Evolutionary conservation across 345 rosid species (phyloP).

Genomic region (Pugionium cornutum): DNA sequence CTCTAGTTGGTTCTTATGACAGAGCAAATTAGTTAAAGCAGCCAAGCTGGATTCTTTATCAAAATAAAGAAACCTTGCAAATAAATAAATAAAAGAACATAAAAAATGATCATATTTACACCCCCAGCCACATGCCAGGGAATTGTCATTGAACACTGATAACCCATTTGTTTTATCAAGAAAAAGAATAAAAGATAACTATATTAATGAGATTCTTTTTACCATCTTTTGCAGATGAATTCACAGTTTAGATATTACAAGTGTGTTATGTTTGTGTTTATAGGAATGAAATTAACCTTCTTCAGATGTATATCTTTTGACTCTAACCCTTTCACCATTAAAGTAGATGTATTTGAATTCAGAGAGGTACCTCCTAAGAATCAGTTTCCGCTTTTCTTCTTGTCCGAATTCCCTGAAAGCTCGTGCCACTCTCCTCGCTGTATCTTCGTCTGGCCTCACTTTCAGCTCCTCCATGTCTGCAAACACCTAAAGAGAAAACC

Average conservation of each 20-base stretch:
- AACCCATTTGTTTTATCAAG: constrained; percentile 8
- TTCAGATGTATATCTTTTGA: constrained; percentile 53
- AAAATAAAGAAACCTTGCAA: constrained; percentile 6
- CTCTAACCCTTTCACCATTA: constrained; percentile 75
- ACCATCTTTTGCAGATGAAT: constrained; percentile 18
- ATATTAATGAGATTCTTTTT: constrained; percentile 18
- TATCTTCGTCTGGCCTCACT: constrained; percentile 79
- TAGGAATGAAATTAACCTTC: constrained; percentile 35
- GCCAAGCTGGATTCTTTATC: constrained; percentile 27
- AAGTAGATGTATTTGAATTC: constrained; percentile 80
- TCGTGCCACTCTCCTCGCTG: constrained; percentile 58
- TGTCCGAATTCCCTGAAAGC: constrained; percentile 63
- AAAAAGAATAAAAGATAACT: not conserved
- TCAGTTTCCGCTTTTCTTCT: constrained; percentile 57
- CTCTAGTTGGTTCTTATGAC: constrained; percentile 27
- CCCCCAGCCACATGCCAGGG: constrained; percentile 35
- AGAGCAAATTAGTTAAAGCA: constrained; percentile 30
- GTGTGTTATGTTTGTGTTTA: not conserved
- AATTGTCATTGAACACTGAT: constrained; percentile 26
- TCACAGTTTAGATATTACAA: not conserved
- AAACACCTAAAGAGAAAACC: constrained; percentile 56
- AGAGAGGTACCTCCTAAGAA: constrained; percentile 58
- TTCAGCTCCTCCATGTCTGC: constrained; percentile 93
- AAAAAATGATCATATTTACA: constrained; percentile 21
- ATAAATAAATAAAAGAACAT: not conserved